Conservation (phyloP, 1,284 basidiomycete genomes). For the Polyporus tsugae region DNA sequence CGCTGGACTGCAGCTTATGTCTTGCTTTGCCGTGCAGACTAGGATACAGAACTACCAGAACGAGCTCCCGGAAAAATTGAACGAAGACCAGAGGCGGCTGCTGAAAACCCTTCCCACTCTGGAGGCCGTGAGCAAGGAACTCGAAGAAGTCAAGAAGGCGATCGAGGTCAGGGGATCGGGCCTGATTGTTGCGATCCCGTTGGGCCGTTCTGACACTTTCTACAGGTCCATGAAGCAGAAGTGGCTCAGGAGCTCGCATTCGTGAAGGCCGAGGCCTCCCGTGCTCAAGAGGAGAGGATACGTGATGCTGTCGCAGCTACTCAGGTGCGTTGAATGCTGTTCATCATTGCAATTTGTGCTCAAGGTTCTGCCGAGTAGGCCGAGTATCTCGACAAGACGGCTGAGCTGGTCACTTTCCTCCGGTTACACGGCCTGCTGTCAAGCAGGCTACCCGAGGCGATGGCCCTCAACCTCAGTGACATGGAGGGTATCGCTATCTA, state of each 20-base stretch:
- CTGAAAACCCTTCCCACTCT: conserved; percentile 75
- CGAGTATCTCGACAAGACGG: conserved; percentile 48
- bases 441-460: conserved; percentile 53
- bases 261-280: conserved; percentile 62
- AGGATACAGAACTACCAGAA: conserved; percentile 76
- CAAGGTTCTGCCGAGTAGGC: conserved; percentile 42
- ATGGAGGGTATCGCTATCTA: conserved; percentile 63
- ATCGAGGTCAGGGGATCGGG: conserved; percentile 65
- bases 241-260: conserved; percentile 59
- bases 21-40: conserved; percentile 53
- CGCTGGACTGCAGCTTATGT: conserved; percentile 21
- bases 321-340: conserved; percentile 53
- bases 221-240: conserved; percentile 71
- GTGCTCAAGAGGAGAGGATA: conserved; percentile 60
- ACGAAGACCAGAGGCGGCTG: conserved; percentile 83
- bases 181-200: conserved; percentile 31
- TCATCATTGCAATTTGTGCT: conserved; percentile 6
- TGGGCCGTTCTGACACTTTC: conserved; percentile 17
- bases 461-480: conserved; percentile 55
- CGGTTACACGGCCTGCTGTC: conserved; percentile 67
- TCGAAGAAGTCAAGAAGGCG: conserved; percentile 82
- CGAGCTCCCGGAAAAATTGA: conserved; percentile 73
- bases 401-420: conserved; percentile 69
- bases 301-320: conserved; percentile 63
- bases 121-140: conserved; percentile 80